phyloP scores from a whole-genome alignment of 768 basidiomycete species.

The Russula brevipes region DNA sequence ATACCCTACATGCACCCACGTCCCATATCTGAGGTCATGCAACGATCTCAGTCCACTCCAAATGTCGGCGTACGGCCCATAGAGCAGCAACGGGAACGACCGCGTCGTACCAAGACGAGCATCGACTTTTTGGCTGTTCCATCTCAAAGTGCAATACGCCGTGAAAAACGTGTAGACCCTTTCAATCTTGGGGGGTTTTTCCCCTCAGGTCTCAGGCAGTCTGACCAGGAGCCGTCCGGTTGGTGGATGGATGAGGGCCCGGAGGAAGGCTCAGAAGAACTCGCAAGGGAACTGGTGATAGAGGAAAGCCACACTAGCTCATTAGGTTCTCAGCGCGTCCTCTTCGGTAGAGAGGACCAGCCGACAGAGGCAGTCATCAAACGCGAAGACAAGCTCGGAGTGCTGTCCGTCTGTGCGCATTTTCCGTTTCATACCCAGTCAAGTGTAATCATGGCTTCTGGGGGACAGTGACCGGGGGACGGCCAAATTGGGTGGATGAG shows the following conservation, averaged over 20 bases:
- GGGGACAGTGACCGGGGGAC: slow-evolving; percentile 21
- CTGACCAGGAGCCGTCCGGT: slow-evolving; percentile 36
- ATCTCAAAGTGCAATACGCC: slow-evolving; percentile 26
- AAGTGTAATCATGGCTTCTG: slow-evolving; percentile 9
- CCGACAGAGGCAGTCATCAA: slow-evolving; percentile 38
- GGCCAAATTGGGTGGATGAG: slow-evolving; percentile 4
- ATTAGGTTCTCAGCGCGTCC: slow-evolving; percentile 27
- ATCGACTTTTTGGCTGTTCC: slow-evolving; percentile 18
- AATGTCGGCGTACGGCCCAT: slow-evolving; percentile 7
- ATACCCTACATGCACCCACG: slow-evolving; percentile 13
- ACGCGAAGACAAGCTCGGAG: slow-evolving; percentile 47
- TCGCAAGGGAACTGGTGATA: slow-evolving; percentile 22
- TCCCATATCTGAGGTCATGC: slow-evolving; percentile 21
- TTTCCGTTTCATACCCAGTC: slow-evolving; percentile 1
- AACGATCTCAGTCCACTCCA: slow-evolving; percentile 34
- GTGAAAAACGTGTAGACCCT: slow-evolving; percentile 38
- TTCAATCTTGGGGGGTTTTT: slow-evolving; percentile 49
- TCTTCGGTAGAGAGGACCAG: slow-evolving; percentile 33
- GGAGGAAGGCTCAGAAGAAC: slow-evolving; percentile 27
- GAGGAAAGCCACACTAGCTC: slow-evolving; percentile 26
- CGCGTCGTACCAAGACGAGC: slow-evolving; percentile 24
- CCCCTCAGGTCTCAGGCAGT: slow-evolving; percentile 32
- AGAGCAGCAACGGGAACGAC: background rate
- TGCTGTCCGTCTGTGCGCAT: slow-evolving; percentile 40
- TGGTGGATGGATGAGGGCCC: slow-evolving; percentile 38